A percentile compares a stretch with the other conserved stretches of the same genome.
Evolutionary conservation across 371 early-diverging fungal species (phyloP).

Genomic region (Zancudomyces culisetae): DNA sequence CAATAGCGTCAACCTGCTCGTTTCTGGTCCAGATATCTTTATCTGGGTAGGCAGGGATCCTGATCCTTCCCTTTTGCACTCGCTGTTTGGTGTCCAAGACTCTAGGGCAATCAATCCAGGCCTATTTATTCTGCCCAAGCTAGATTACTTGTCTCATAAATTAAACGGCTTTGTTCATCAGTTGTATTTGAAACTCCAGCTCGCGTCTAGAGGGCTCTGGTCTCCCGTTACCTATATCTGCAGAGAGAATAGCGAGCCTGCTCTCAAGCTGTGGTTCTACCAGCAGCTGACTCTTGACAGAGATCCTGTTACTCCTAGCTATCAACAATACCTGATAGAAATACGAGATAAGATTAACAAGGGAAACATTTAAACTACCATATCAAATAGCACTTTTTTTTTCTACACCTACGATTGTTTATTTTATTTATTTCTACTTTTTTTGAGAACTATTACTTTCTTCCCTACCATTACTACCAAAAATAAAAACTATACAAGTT

Average conservation of each 20-base stretch:
- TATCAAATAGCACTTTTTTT: not conserved
- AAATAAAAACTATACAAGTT: not conserved
- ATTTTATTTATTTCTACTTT: not conserved
- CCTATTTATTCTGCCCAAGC: constrained; percentile 14
- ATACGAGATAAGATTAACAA: constrained; percentile 33
- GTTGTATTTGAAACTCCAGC: constrained; percentile 10
- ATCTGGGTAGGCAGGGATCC: constrained; percentile 74
- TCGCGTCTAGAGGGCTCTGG: constrained; percentile 19
- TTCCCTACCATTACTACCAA: not conserved
- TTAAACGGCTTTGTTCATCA: constrained; percentile 21
- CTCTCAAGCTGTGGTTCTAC: constrained; percentile 60
- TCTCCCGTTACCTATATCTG: constrained; percentile 40
- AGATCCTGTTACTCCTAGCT: constrained; percentile 52
- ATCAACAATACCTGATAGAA: constrained; percentile 52
- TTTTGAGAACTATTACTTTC: not conserved
- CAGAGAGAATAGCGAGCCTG: constrained; percentile 85
- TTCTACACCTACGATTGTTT: not conserved
- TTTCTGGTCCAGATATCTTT: constrained; percentile 62
- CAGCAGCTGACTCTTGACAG: constrained; percentile 81
- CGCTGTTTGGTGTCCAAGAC: constrained; percentile 12
- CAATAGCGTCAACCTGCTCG: constrained; percentile 67
- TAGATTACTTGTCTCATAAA: constrained; percentile 9
- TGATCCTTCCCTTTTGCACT: constrained; percentile 46
- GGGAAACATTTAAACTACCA: constrained; percentile 13
- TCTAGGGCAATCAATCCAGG: constrained; percentile 14